Percentiles rank a stretch among this genome's conserved stretches.
Conservation (phyloP, 1,284 basidiomycete species). For the Athelia sp. region DNA sequence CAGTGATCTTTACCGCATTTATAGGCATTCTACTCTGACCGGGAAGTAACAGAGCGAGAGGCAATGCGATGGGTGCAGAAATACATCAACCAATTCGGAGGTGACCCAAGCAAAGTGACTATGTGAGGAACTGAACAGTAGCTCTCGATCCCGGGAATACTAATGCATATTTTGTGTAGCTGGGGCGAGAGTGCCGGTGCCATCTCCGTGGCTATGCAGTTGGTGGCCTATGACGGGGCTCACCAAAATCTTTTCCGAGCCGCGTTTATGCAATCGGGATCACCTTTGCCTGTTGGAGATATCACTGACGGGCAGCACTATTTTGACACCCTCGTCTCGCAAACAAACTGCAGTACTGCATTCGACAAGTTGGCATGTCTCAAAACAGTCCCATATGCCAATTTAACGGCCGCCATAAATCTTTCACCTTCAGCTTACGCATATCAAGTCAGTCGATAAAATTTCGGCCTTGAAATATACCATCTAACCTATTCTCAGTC, state of each 20-base stretch:
- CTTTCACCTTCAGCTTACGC: slow-evolving; percentile 3
- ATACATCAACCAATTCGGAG: slow-evolving; percentile 45
- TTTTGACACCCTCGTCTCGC: slow-evolving; percentile 17
- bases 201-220: slow-evolving; percentile 23
- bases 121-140: slow-evolving; percentile 20
- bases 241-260: slow-evolving; percentile 24
- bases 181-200: slow-evolving; percentile 28
- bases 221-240: slow-evolving; percentile 20
- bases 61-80: slow-evolving; percentile 44
- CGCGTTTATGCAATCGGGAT: slow-evolving; percentile 28
- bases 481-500: background rate
- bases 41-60: slow-evolving; percentile 23
- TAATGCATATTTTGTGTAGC: slow-evolving; percentile 9
- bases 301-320: slow-evolving; percentile 18
- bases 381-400: slow-evolving; percentile 19
- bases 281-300: slow-evolving; percentile 14
- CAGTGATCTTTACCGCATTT: slow-evolving; percentile 13
- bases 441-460: slow-evolving; percentile 1
- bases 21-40: background rate
- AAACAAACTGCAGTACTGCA: slow-evolving; percentile 15
- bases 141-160: slow-evolving; percentile 4
- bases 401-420: slow-evolving; percentile 13
- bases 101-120: slow-evolving; percentile 34
- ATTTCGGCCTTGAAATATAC: slow-evolving; percentile 8
- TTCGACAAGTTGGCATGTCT: slow-evolving; percentile 26